phyloP scores from a whole-genome alignment of 495 filamentous ascomycete genomes.

The Friedmanniomyces endolithicus region DNA sequence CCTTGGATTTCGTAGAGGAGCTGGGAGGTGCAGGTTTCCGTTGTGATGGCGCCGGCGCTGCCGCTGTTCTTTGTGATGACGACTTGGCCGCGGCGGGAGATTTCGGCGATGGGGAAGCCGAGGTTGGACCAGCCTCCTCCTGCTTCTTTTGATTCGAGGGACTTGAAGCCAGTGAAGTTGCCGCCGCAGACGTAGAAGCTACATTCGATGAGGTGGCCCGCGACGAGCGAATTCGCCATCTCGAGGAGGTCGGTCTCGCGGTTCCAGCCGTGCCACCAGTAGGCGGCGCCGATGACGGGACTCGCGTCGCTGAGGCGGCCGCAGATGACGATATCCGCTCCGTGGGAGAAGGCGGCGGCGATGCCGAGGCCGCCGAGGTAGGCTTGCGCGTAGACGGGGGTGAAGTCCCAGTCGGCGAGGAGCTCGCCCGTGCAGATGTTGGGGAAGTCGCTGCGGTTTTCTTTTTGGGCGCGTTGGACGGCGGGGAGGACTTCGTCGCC shows the following conservation, averaged over 20 bases:
- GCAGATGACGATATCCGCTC: slow-evolving; percentile 32
- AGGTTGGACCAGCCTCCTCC: slow-evolving; percentile 17
- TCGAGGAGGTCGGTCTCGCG: slow-evolving; percentile 18
- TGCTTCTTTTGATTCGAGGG: slow-evolving; percentile 6
- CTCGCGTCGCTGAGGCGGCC: slow-evolving; percentile 30
- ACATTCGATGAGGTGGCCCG: slow-evolving; percentile 25
- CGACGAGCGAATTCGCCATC: slow-evolving; percentile 23
- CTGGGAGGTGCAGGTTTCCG: slow-evolving; percentile 20
- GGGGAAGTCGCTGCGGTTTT: slow-evolving; percentile 33
- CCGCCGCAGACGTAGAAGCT: slow-evolving; percentile 18
- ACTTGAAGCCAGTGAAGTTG: slow-evolving; percentile 25
- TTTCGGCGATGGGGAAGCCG: slow-evolving; percentile 24
- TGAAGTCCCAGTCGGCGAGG: slow-evolving; percentile 39
- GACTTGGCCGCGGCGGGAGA: slow-evolving; percentile 15
- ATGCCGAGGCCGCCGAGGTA: slow-evolving; percentile 31
- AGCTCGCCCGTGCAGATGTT: slow-evolving; percentile 42
- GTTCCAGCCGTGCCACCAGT: slow-evolving; percentile 31
- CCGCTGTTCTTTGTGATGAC: slow-evolving; percentile 22
- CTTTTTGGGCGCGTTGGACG: slow-evolving; percentile 31
- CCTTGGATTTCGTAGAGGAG: slow-evolving; percentile 27
- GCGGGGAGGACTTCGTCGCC: slow-evolving; percentile 41
- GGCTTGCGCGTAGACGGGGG: slow-evolving; percentile 41
- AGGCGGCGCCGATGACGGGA: slow-evolving; percentile 26
- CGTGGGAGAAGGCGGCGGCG: slow-evolving; percentile 25
- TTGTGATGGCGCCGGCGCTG: slow-evolving; percentile 17